Percentiles rank a stretch among this genome's conserved stretches.
phyloP scores from a whole-genome alignment of 1,284 basidiomycete species.

The Phellinidium pouzarii region DNA sequence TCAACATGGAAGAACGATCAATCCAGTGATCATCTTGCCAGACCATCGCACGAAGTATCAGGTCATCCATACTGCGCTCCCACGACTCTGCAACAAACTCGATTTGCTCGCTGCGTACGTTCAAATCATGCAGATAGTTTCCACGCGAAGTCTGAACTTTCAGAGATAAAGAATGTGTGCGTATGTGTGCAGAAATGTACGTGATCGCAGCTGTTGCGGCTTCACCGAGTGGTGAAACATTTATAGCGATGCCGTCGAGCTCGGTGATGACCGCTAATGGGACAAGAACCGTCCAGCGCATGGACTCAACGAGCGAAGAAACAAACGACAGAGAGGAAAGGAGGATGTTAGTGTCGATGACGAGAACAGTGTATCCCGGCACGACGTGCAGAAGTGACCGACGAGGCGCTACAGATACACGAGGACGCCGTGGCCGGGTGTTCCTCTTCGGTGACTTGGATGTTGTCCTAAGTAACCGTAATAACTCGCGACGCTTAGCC shows the following conservation, averaged over 20 bases:
- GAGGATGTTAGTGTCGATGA: conserved; percentile 93
- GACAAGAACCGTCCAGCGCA: conserved; percentile 83
- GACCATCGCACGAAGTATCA: conserved; percentile 84
- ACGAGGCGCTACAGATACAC: conserved; percentile 27
- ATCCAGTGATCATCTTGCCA: conserved; percentile 94
- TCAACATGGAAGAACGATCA: conserved; percentile 72
- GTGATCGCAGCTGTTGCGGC: conserved; percentile 66
- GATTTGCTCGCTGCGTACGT: conserved; percentile 80
- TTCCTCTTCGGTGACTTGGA: conserved; percentile 8
- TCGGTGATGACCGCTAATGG: conserved; percentile 95
- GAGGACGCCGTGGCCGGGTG: conserved; percentile 30
- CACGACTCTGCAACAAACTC: conserved; percentile 57
- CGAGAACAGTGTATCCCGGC: conserved; percentile 84
- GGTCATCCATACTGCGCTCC: conserved; percentile 88
- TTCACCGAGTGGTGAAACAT: conserved; percentile 59
- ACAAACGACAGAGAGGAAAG: conserved; percentile 75
- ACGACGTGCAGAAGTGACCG: conserved; percentile 51
- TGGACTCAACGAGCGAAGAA: conserved; percentile 69
- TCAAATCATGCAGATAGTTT: conserved; percentile 85
- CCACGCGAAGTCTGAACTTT: conserved; percentile 94
- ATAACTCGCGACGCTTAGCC: conserved; percentile 45
- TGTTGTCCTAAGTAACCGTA: conserved; percentile 22
- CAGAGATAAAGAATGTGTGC: conserved; percentile 67
- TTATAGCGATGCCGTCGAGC: conserved; percentile 81
- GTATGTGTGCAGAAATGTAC: conserved; percentile 74